phyloP scores from a whole-genome alignment of 306 rosid species.

The Rosa multiflora region DNA sequence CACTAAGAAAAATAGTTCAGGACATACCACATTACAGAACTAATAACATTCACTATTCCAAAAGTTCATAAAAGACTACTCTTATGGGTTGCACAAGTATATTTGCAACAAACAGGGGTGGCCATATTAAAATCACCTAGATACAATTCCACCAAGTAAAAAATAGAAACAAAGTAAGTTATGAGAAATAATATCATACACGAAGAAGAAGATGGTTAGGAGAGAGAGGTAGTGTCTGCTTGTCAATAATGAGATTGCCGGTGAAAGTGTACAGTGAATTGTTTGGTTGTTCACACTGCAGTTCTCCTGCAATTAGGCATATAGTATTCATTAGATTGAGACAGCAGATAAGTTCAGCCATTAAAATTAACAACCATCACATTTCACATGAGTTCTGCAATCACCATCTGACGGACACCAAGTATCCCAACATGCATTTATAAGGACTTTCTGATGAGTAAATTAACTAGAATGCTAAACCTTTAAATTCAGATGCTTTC shows the following conservation, averaged over 20 bases:
- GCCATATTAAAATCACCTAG: neutral
- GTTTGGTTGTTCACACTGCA: constrained; percentile 96
- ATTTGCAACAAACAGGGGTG: neutral
- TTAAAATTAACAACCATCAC: neutral
- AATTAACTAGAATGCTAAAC: constrained; percentile 36
- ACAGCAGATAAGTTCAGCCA: neutral
- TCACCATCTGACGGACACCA: neutral
- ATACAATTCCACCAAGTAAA: constrained; percentile 15
- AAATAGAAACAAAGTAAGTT: neutral
- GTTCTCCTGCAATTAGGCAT: constrained; percentile 68
- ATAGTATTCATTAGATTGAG: constrained; percentile 13
- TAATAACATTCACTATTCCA: neutral
- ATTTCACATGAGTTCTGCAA: neutral
- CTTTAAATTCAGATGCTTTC: constrained; percentile 85
- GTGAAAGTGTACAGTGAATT: constrained; percentile 93
- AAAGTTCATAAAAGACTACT: neutral
- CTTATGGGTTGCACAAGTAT: neutral
- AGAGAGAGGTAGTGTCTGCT: constrained; percentile 80
- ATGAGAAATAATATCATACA: constrained; percentile 44
- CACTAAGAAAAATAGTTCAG: neutral
- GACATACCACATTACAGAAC: neutral
- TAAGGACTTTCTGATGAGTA: constrained; percentile 11
- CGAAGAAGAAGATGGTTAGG: constrained; percentile 84
- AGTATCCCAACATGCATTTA: neutral
- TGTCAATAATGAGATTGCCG: constrained; percentile 72